Conservation (phyloP, 805 yeast species). For the Danielozyma ontarioensis region DNA sequence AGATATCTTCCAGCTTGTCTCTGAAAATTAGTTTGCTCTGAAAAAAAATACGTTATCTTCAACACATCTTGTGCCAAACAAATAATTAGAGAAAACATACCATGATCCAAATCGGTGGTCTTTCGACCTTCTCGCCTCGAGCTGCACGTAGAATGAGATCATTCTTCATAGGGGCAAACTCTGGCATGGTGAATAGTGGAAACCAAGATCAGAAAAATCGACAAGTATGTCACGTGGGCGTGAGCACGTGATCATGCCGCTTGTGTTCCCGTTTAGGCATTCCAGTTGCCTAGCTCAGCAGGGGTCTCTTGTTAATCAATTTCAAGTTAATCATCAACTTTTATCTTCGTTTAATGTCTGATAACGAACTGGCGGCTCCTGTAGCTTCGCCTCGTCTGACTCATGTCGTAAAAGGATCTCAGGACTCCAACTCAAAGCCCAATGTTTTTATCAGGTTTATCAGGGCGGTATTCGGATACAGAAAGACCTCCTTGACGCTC, state of each 20-base stretch:
- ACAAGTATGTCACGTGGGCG: background rate
- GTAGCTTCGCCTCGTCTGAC: background rate
- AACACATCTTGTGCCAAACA: background rate
- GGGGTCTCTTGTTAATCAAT: too few relatives aligned
- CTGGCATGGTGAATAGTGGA: slow-evolving; percentile 16
- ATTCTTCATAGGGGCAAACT: slow-evolving; percentile 76
- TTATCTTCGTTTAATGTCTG: background rate
- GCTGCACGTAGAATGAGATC: slow-evolving; percentile 93
- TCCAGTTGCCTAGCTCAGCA: background rate
- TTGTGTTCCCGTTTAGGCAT: background rate
- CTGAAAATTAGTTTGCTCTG: slow-evolving; percentile 18
- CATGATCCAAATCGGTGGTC: slow-evolving; percentile 99
- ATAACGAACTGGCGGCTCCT: background rate
- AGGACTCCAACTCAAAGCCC: slow-evolving; percentile 1
- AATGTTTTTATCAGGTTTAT: slow-evolving; percentile 20
- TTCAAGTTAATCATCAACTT: too few relatives aligned
- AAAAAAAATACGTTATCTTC: background rate
- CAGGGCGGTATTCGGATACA: slow-evolving; percentile 58
- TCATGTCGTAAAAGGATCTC: background rate
- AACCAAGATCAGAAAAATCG: too few relatives aligned
- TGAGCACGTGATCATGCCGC: background rate
- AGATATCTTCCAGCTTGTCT: slow-evolving; percentile 95
- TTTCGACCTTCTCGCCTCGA: slow-evolving; percentile 80
- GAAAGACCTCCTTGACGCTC: slow-evolving; percentile 65
- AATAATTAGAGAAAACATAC: slow-evolving; percentile 26